These are phyloP conservation scores for Naematelia aurantialba DNA, from an alignment of 768 basidiomycete species.

Conservation along the genomic window DNA sequence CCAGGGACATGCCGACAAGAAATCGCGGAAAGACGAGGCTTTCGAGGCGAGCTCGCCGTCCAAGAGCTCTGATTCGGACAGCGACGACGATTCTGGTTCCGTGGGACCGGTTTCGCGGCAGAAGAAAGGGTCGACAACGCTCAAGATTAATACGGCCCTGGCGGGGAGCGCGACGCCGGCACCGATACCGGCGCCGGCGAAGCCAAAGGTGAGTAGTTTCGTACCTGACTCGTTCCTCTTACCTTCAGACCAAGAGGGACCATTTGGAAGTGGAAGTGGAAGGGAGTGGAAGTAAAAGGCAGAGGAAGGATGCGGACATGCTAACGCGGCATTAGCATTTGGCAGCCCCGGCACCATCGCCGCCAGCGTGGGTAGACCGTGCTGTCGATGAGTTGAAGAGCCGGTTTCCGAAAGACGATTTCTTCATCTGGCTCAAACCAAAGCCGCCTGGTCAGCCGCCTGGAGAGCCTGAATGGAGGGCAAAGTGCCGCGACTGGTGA, in stretches of 20 bases:
- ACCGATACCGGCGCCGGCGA: not conserved
- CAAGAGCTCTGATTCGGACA: conserved; percentile 6
- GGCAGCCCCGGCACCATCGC: conserved; percentile 47
- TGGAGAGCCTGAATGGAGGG: conserved; percentile 76
- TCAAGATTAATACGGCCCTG: not conserved
- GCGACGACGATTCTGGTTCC: conserved; percentile 27
- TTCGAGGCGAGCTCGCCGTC: not conserved
- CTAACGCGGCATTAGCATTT: not conserved
- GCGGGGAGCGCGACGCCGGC: not conserved
- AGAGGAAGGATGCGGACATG: not conserved
- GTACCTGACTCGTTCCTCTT: too few relatives aligned
- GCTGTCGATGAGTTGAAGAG: conserved; percentile 67
- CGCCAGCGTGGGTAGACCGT: conserved; percentile 67
- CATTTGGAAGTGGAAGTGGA: too few relatives aligned
- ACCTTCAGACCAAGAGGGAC: too few relatives aligned
- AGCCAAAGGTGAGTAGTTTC: not conserved
- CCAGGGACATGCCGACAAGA: conserved; percentile 1
- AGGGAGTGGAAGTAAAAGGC: too few relatives aligned
- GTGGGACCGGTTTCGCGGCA: conserved; percentile 1
- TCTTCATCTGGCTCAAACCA: conserved; percentile 65
- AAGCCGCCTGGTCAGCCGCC: conserved; percentile 57
- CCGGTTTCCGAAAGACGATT: conserved; percentile 74
- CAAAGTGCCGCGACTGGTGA: conserved; percentile 93
- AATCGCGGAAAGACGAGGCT: not conserved
- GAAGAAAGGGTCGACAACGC: conserved; percentile 6